A percentile compares a stretch with the other conserved stretches of the same genome.
These are phyloP conservation scores for Alternaria ethzedia DNA, from an alignment of 2,329 filamentous ascomycete species.

Conservation along the genomic window DNA sequence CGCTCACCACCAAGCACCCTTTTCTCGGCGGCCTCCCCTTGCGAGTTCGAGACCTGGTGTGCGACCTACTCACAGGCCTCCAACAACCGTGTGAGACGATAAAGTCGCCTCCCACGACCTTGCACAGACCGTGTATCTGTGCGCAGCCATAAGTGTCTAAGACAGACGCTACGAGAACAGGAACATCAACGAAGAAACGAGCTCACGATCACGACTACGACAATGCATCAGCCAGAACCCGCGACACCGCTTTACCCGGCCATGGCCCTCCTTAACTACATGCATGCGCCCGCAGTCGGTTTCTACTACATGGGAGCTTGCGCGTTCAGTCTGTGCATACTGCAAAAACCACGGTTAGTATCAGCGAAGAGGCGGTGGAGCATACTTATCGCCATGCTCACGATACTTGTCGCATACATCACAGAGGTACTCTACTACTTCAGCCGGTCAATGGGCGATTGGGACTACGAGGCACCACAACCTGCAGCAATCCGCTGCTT, in stretches of 20 bases:
- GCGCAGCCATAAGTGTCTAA: neutral
- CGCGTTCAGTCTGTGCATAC: slow-evolving; percentile 33
- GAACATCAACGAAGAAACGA: neutral
- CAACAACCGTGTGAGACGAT: neutral
- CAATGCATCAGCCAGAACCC: slow-evolving; percentile 15
- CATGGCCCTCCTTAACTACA: slow-evolving; percentile 41
- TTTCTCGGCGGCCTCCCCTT: slow-evolving; percentile 3
- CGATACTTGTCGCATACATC: slow-evolving; percentile 32
- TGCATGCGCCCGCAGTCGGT: slow-evolving; percentile 41
- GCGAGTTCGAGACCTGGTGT: neutral
- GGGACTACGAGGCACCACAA: slow-evolving; percentile 39
- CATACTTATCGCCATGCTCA: slow-evolving; percentile 17
- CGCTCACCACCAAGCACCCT: slow-evolving; percentile 4
- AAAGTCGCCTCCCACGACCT: neutral
- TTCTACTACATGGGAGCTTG: slow-evolving; percentile 40
- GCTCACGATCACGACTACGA: slow-evolving; percentile 1
- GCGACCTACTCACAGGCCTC: neutral
- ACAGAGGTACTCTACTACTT: slow-evolving; percentile 45
- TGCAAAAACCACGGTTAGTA: slow-evolving; percentile 40
- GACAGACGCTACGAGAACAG: neutral
- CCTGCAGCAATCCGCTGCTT: slow-evolving; percentile 43
- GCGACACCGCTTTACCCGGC: slow-evolving; percentile 23
- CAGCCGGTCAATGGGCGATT: slow-evolving; percentile 35
- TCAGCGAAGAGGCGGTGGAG: slow-evolving; percentile 32
- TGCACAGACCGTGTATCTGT: neutral